Evolutionary conservation across 345 rosid species (phyloP).

Genomic region (Adansonia digitata): DNA sequence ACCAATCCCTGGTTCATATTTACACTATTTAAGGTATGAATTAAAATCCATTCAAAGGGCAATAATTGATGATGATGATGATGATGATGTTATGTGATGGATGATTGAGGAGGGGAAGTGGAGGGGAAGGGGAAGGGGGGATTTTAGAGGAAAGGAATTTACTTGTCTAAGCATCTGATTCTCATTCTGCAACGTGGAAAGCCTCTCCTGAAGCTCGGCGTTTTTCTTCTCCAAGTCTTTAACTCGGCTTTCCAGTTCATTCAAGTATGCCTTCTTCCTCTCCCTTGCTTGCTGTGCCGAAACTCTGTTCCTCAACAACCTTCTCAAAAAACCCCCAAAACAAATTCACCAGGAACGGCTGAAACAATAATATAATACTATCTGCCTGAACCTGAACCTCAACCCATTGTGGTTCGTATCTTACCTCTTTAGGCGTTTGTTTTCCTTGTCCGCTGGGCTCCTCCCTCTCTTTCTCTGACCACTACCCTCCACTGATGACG

Average conservation of each 20-base stretch:
- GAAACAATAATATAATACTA: too few relatives aligned
- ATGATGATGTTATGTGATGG: neutral
- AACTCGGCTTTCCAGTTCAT: constrained; percentile 68
- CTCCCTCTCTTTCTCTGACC: constrained; percentile 76
- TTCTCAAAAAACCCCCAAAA: too few relatives aligned
- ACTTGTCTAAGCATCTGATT: constrained; percentile 99
- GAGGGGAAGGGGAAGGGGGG: too few relatives aligned
- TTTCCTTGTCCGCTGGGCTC: constrained; percentile 88
- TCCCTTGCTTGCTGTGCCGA: constrained; percentile 99
- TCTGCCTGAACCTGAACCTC: too few relatives aligned
- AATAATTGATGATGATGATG: too few relatives aligned
- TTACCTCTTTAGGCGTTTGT: constrained; percentile 54
- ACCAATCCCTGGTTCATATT: too few relatives aligned
- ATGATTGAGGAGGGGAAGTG: too few relatives aligned
- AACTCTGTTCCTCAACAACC: constrained; percentile 98
- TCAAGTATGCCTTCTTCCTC: constrained; percentile 89
- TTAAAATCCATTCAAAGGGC: too few relatives aligned
- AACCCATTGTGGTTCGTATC: neutral
- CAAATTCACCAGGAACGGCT: too few relatives aligned
- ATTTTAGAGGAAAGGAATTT: constrained; percentile 8
- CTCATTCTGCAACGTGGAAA: constrained; percentile 91
- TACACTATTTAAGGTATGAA: too few relatives aligned
- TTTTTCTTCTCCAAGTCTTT: constrained; percentile 85
- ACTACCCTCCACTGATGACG: constrained; percentile 51
- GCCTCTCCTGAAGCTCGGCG: constrained; percentile 85